A percentile compares a stretch with the other conserved stretches of the same genome.
Evolutionary conservation across 805 yeast genomes (phyloP).

Genomic region (Scheffersomyces coipomensis): DNA sequence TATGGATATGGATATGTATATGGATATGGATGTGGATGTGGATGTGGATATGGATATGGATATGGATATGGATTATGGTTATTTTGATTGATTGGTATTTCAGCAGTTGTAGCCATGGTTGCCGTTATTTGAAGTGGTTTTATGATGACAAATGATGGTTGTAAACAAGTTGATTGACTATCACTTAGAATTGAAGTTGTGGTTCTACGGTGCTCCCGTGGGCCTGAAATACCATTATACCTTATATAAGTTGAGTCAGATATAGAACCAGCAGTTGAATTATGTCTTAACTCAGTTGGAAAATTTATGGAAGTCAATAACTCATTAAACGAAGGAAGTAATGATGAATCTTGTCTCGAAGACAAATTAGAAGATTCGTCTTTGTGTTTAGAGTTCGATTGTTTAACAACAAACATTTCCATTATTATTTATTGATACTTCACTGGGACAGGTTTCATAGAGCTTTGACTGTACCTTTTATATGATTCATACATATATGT

Average conservation of each 20-base stretch:
- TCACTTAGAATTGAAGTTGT: neutral
- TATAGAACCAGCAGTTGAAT: neutral
- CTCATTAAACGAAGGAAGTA: slow-evolving; percentile 33
- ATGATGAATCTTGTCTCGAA: neutral
- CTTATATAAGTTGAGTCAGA: neutral
- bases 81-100: neutral
- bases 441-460: too few relatives aligned
- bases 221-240: neutral
- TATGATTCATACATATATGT: too few relatives aligned
- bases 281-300: slow-evolving; percentile 12
- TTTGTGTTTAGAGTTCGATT: neutral
- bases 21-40: too few relatives aligned
- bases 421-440: too few relatives aligned
- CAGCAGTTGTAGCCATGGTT: neutral
- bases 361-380: neutral
- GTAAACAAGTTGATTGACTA: too few relatives aligned
- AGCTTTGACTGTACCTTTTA: too few relatives aligned
- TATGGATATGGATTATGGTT: neutral
- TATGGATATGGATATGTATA: too few relatives aligned
- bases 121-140: neutral
- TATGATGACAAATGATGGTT: neutral
- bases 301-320: slow-evolving; percentile 29
- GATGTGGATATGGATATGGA: neutral
- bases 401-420: neutral
- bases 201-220: neutral